These are phyloP conservation scores for Microstroma glucosiphilum DNA, from an alignment of 1,284 basidiomycete species.

Conservation along the genomic window DNA sequence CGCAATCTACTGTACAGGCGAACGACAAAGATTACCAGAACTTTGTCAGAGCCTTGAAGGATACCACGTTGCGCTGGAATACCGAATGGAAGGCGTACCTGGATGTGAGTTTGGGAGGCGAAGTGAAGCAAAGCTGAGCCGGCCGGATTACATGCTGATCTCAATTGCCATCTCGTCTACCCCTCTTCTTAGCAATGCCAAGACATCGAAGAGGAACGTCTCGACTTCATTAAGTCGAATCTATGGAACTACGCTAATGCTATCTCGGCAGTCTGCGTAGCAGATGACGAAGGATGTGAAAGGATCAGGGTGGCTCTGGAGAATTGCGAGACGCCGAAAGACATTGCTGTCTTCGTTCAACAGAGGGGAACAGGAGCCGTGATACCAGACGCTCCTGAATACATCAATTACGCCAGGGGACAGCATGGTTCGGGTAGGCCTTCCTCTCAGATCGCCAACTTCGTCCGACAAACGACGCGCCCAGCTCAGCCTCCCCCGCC, in stretches of 20 bases:
- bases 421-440: conserved; percentile 39
- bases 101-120: conserved; percentile 31
- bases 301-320: conserved; percentile 45
- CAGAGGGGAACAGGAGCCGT: conserved; percentile 41
- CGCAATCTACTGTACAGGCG: conserved; percentile 76
- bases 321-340: conserved; percentile 39
- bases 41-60: conserved; percentile 72
- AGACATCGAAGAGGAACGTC: conserved; percentile 86
- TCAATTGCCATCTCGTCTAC: neutral
- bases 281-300: conserved; percentile 69
- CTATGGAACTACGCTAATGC: conserved; percentile 95
- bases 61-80: conserved; percentile 83
- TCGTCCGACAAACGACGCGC: conserved; percentile 39
- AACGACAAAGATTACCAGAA: conserved; percentile 76
- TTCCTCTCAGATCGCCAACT: conserved; percentile 33
- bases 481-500: conserved; percentile 20
- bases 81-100: conserved; percentile 69
- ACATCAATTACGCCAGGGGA: conserved; percentile 48
- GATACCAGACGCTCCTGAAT: conserved; percentile 48
- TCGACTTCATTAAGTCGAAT: conserved; percentile 89
- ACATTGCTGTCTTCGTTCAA: conserved; percentile 44
- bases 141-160: neutral
- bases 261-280: conserved; percentile 88
- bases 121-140: too few relatives aligned
- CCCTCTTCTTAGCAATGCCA: conserved; percentile 61